A percentile compares a stretch with the other conserved stretches of the same genome.
These are phyloP conservation scores for Glonium stellatum DNA, from an alignment of 495 filamentous ascomycete species.

Conservation along the genomic window DNA sequence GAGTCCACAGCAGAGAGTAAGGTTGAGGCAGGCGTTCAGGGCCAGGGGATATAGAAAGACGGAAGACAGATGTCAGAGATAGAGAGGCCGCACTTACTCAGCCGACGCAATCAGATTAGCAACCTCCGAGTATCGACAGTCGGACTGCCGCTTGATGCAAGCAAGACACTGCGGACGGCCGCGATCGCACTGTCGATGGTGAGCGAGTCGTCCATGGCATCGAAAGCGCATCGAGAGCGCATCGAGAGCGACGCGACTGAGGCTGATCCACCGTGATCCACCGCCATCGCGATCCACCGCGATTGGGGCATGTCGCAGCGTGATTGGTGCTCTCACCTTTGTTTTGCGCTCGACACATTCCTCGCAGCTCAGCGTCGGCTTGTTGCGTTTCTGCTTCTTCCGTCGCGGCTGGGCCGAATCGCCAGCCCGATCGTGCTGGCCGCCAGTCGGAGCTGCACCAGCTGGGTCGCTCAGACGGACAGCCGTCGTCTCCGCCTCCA, in stretches of 20 bases:
- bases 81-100: constrained; percentile 41
- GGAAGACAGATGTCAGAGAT: not conserved
- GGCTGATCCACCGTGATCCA: too few relatives aligned
- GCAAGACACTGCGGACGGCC: constrained; percentile 50
- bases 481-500: constrained; percentile 5
- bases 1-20: too few relatives aligned
- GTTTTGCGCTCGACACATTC: constrained; percentile 68
- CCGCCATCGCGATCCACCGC: too few relatives aligned
- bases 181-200: constrained; percentile 39
- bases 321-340: constrained; percentile 42
- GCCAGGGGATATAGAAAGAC: too few relatives aligned
- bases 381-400: constrained; percentile 69
- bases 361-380: constrained; percentile 64
- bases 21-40: too few relatives aligned
- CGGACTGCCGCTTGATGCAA: constrained; percentile 62
- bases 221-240: too few relatives aligned
- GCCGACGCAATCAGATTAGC: constrained; percentile 54
- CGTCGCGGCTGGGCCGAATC: constrained; percentile 5
- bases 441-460: not conserved
- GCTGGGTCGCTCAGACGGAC: not conserved
- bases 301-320: too few relatives aligned
- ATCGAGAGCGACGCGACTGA: too few relatives aligned
- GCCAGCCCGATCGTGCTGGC: not conserved
- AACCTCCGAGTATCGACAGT: constrained; percentile 60
- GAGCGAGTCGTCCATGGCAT: too few relatives aligned